Evolutionary conservation across 2,329 filamentous ascomycete genomes (phyloP).

Genomic region (Arthrocladium fulminans): DNA sequence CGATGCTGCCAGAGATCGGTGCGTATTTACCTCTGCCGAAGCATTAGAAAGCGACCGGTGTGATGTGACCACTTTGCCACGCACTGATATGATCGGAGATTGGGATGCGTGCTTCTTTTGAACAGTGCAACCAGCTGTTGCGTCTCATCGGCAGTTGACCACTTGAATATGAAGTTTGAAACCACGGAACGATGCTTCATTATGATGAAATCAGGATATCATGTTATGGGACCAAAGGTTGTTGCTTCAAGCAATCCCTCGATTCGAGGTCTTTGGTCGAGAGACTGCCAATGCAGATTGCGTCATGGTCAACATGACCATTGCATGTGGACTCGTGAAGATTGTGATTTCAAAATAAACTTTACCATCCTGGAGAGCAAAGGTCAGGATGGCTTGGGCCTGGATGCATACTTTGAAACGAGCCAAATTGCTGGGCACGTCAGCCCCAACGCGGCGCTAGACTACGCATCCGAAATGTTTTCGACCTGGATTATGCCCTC

Average conservation of each 20-base stretch:
- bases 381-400: not conserved
- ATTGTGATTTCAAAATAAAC: too few species aligned
- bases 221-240: not conserved
- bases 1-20: slow-evolving; percentile 54
- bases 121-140: slow-evolving; percentile 50
- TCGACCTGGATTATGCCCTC: not conserved
- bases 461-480: not conserved
- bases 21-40: slow-evolving; percentile 46
- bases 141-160: slow-evolving; percentile 14
- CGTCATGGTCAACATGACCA: not conserved
- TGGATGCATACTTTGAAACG: not conserved
- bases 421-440: not conserved
- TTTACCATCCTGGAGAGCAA: too few species aligned
- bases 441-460: not conserved
- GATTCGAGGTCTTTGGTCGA: not conserved
- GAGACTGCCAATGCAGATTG: not conserved
- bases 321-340: not conserved
- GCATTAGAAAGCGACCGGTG: not conserved
- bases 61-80: slow-evolving; percentile 16
- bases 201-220: not conserved
- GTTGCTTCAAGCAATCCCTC: not conserved
- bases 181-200: slow-evolving; percentile 29
- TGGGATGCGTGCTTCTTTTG: slow-evolving; percentile 43
- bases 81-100: slow-evolving; percentile 53
- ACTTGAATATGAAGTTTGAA: slow-evolving; percentile 37